Evolutionary conservation across 1,284 basidiomycete species (phyloP).

Genomic region (Ustilago shanxiensis): DNA sequence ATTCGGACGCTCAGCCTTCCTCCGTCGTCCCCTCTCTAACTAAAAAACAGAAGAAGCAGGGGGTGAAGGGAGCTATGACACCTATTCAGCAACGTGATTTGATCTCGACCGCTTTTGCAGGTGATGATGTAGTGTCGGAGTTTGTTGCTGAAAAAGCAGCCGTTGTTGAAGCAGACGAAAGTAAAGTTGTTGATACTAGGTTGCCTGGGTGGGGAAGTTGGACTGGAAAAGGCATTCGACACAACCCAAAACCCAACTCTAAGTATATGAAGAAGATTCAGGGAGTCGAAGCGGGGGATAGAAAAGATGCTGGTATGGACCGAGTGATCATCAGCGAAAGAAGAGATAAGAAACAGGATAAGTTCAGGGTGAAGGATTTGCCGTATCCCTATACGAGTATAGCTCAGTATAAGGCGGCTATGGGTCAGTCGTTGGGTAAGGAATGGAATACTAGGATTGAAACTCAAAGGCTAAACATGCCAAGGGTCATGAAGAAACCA

Average conservation of each 20-base stretch:
- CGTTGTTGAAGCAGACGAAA: constrained; percentile 85
- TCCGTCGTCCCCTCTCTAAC: not conserved
- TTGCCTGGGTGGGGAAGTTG: constrained; percentile 97
- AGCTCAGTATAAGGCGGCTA: constrained; percentile 86
- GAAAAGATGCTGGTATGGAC: constrained; percentile 85
- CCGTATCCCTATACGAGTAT: constrained; percentile 89
- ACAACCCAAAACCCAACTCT: constrained; percentile 26
- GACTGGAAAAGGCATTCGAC: constrained; percentile 81
- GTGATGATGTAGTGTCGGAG: constrained; percentile 91
- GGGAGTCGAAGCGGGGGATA: constrained; percentile 81
- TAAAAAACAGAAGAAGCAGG: not conserved
- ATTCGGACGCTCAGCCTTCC: constrained; percentile 7
- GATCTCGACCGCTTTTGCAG: constrained; percentile 93
- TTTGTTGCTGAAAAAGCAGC: constrained; percentile 86
- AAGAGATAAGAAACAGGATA: constrained; percentile 89
- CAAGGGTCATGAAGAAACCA: constrained; percentile 59
- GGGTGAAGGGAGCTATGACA: not conserved
- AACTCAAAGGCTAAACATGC: constrained; percentile 78
- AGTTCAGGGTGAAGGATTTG: constrained; percentile 88
- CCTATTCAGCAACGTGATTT: constrained; percentile 80
- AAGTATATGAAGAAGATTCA: constrained; percentile 19
- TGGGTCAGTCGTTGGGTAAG: constrained; percentile 83
- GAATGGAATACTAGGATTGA: constrained; percentile 95
- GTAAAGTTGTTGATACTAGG: constrained; percentile 80
- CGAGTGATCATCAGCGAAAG: constrained; percentile 95